Conservation (phyloP, 257 asterid genomes). For the Gardenia jasminoides region DNA sequence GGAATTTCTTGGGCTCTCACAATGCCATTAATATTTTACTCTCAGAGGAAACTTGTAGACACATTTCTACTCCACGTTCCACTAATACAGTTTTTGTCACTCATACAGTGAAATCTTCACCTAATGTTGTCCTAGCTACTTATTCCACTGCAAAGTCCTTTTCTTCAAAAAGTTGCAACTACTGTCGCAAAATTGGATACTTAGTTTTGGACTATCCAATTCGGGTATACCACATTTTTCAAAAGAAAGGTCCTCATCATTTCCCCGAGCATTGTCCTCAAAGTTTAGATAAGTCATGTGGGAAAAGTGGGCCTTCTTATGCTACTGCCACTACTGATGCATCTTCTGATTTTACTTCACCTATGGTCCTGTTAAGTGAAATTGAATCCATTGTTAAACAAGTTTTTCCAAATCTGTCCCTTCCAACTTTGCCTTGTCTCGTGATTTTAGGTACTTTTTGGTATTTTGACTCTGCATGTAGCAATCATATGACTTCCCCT, state of each 20-base stretch:
- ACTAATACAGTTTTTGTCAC: too few species aligned
- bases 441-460: not conserved
- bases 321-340: not conserved
- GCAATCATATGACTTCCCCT: not conserved
- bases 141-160: too few species aligned
- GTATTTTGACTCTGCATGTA: too few species aligned
- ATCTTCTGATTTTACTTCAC: not conserved
- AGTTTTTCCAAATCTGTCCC: too few species aligned
- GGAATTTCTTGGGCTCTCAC: too few species aligned
- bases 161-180: too few species aligned
- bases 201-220: not conserved
- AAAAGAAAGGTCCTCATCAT: not conserved
- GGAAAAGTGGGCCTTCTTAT: not conserved
- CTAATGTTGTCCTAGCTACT: too few species aligned
- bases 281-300: not conserved
- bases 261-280: not conserved
- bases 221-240: too few species aligned
- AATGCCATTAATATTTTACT: too few species aligned
- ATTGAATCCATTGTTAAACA: not conserved
- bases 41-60: too few species aligned
- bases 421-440: not conserved
- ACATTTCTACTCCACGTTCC: too few species aligned
- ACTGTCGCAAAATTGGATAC: not conserved
- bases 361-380: not conserved
- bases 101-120: too few species aligned